Conservation (phyloP, 2,329 filamentous ascomycete genomes). For the Hymenoscyphus salicellus region DNA sequence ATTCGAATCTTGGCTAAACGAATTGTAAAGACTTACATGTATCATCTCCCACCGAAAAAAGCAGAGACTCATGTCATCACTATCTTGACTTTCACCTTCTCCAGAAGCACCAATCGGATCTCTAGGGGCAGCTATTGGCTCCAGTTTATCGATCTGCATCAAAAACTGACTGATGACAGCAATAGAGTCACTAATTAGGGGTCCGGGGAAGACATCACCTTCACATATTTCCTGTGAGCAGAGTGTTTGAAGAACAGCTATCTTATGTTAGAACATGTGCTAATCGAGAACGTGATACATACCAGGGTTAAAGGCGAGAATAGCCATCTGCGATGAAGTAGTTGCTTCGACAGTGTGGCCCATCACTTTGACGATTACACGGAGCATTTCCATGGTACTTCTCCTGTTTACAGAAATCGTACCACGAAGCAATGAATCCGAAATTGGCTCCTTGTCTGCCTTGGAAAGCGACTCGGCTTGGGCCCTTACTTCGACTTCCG, state of each 20-base stretch:
- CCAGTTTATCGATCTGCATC: slow-evolving; percentile 20
- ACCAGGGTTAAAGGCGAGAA: slow-evolving; percentile 26
- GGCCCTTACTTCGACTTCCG: slow-evolving; percentile 25
- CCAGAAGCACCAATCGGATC: background rate
- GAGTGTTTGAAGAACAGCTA: slow-evolving; percentile 12
- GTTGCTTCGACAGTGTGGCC: slow-evolving; percentile 18
- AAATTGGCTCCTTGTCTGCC: slow-evolving; percentile 10
- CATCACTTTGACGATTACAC: slow-evolving; percentile 21
- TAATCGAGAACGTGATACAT: slow-evolving; percentile 4
- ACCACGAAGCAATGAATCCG: slow-evolving; percentile 17
- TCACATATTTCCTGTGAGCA: slow-evolving; percentile 10
- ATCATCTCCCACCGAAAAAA: slow-evolving; percentile 25
- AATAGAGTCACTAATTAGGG: slow-evolving; percentile 8
- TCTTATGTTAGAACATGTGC: slow-evolving; percentile 6
- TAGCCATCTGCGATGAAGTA: slow-evolving; percentile 21
- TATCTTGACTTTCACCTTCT: slow-evolving; percentile 31
- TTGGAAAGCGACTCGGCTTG: slow-evolving; percentile 22
- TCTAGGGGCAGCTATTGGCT: slow-evolving; percentile 8
- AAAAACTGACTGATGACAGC: slow-evolving; percentile 18
- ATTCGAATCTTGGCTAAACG: background rate
- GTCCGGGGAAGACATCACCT: slow-evolving; percentile 6
- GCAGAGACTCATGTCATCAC: slow-evolving; percentile 20
- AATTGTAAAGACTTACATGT: slow-evolving; percentile 17
- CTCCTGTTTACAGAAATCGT: slow-evolving; percentile 21
- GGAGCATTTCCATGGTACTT: slow-evolving; percentile 24